phyloP scores from a whole-genome alignment of 2,329 filamentous ascomycete genomes.

The Teratosphaeria gauchensis region DNA sequence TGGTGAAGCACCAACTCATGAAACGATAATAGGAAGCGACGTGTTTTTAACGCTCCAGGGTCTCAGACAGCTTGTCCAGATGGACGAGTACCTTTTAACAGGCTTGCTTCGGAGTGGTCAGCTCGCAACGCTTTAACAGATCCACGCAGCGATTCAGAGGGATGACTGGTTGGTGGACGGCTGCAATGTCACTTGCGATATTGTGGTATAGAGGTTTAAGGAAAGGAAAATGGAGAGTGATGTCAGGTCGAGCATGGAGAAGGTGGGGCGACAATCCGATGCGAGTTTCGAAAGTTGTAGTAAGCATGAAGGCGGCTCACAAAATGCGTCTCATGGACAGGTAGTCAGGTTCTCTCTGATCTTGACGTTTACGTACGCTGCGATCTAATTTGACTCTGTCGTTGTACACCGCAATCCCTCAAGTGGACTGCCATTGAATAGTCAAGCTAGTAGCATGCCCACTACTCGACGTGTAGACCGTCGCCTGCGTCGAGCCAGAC shows the following conservation, averaged over 20 bases:
- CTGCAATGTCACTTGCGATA: not conserved
- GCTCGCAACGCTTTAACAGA: too few relatives aligned
- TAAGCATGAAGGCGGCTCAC: not conserved
- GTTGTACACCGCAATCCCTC: not conserved
- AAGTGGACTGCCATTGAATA: conserved; percentile 28
- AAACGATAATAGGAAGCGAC: too few relatives aligned
- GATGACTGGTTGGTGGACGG: too few relatives aligned
- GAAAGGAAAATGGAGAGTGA: not conserved
- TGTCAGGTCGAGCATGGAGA: not conserved
- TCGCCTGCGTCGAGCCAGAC: conserved; percentile 34
- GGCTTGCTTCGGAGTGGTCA: too few relatives aligned
- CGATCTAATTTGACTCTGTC: not conserved
- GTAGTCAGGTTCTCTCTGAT: too few relatives aligned
- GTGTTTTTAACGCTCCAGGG: too few relatives aligned
- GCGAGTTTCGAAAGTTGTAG: not conserved
- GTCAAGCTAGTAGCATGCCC: conserved; percentile 18
- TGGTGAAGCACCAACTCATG: too few relatives aligned
- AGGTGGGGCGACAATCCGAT: not conserved
- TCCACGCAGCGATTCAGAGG: too few relatives aligned
- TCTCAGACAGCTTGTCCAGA: too few relatives aligned
- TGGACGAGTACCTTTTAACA: too few relatives aligned
- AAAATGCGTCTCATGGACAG: too few relatives aligned
- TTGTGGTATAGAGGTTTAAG: not conserved
- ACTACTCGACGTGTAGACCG: conserved; percentile 28
- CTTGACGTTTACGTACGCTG: too few relatives aligned